Conservation (phyloP, 148 eudicot genomes). For the Amaranthus palmeri region DNA sequence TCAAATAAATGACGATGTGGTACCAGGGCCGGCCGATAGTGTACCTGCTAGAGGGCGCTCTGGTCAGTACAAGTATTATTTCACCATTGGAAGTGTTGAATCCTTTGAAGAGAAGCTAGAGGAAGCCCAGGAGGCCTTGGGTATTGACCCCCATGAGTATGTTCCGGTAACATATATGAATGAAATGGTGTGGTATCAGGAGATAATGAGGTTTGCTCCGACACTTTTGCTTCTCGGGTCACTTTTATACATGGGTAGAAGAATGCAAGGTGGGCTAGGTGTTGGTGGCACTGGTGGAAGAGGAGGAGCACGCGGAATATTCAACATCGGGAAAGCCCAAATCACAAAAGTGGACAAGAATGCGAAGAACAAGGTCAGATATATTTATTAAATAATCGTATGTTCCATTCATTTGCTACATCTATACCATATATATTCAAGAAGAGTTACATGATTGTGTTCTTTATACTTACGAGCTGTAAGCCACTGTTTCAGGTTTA, state of each 20-base stretch:
- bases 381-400: not conserved
- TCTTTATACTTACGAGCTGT: too few species aligned
- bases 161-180: conserved; percentile 70
- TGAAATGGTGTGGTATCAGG: conserved; percentile 77
- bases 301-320: conserved; percentile 70
- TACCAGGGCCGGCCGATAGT: conserved; percentile 41
- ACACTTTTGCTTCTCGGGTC: conserved; percentile 63
- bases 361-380: conserved; percentile 68
- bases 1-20: conserved; percentile 32
- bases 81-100: conserved; percentile 78
- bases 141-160: conserved; percentile 63
- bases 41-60: conserved; percentile 32
- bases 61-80: conserved; percentile 63
- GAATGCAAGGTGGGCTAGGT: conserved; percentile 87
- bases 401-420: not conserved
- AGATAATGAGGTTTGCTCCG: conserved; percentile 64
- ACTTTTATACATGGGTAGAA: conserved; percentile 64
- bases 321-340: conserved; percentile 78
- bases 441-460: too few species aligned
- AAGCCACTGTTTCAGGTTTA: too few species aligned
- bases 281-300: conserved; percentile 62
- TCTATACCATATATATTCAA: too few species aligned
- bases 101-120: conserved; percentile 87
- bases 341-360: conserved; percentile 75
- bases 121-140: conserved; percentile 77